Percentiles rank a stretch among this genome's conserved stretches.
Conservation (phyloP, 2,329 filamentous ascomycete genomes). For the Sclerotinia spermophila region DNA sequence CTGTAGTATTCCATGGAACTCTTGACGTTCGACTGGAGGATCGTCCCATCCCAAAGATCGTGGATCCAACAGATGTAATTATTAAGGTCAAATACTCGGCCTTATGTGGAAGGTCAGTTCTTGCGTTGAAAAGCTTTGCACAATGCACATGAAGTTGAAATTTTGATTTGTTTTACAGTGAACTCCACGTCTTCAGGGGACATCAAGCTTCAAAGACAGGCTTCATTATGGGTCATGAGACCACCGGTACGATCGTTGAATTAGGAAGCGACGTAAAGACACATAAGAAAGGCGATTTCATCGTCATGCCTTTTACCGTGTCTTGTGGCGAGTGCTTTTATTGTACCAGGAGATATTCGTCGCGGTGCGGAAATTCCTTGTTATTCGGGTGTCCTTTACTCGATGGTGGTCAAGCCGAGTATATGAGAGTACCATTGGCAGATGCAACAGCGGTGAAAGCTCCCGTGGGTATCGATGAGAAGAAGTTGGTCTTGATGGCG, state of each 20-base stretch:
- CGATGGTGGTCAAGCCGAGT: constrained; percentile 80
- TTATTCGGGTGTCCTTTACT: constrained; percentile 68
- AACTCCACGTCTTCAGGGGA: constrained; percentile 81
- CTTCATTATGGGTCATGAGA: constrained; percentile 75
- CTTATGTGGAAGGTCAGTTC: constrained; percentile 76
- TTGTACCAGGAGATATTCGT: constrained; percentile 72
- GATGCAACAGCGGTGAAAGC: constrained; percentile 78
- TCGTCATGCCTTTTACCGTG: constrained; percentile 80
- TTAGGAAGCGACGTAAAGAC: constrained; percentile 64
- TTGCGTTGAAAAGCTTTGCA: background rate
- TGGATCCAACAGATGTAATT: constrained; percentile 70
- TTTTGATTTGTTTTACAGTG: constrained; percentile 47
- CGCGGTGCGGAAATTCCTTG: constrained; percentile 66
- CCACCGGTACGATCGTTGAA: constrained; percentile 70
- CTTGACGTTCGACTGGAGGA: constrained; percentile 56
- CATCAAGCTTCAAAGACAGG: constrained; percentile 64
- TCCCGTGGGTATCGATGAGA: constrained; percentile 66
- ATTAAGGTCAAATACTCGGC: constrained; percentile 81
- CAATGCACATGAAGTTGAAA: background rate
- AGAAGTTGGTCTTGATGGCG: constrained; percentile 80
- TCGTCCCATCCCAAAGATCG: constrained; percentile 71
- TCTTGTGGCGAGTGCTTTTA: constrained; percentile 80
- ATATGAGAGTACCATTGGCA: constrained; percentile 74
- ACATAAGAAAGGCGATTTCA: constrained; percentile 68
- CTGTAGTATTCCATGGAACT: constrained; percentile 76